Conservation (phyloP, 306 rosid genomes). For the Cucurbita pepo region DNA sequence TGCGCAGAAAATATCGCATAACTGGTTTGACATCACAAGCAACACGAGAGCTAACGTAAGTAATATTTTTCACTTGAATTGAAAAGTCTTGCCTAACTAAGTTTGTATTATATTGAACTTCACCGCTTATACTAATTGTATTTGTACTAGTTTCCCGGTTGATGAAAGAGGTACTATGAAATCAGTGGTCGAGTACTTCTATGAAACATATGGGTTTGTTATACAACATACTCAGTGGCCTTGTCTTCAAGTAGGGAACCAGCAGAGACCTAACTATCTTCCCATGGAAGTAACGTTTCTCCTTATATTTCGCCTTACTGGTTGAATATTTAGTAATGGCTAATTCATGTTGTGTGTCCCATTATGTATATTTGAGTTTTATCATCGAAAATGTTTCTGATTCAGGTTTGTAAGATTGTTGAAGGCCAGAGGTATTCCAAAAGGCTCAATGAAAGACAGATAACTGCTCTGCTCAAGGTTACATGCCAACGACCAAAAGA, state of each 20-base stretch:
- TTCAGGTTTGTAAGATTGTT: constrained; percentile 87
- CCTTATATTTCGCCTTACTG: background rate
- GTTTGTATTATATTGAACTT: background rate
- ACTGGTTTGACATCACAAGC: constrained; percentile 90
- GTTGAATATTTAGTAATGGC: background rate
- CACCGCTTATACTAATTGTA: constrained; percentile 4
- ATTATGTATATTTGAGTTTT: background rate
- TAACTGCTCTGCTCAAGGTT: constrained; percentile 74
- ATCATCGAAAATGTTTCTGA: background rate
- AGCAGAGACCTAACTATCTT: constrained; percentile 75
- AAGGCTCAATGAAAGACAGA: constrained; percentile 72
- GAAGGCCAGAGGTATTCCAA: constrained; percentile 91
- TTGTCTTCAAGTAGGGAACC: constrained; percentile 88
- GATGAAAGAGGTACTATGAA: constrained; percentile 89
- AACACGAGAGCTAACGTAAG: constrained; percentile 84
- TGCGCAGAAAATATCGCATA: constrained; percentile 89
- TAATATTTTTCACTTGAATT: background rate
- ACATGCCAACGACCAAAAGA: constrained; percentile 92
- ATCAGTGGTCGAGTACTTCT: constrained; percentile 84
- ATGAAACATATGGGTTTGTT: constrained; percentile 68
- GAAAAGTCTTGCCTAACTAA: background rate
- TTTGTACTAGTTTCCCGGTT: constrained; percentile 61
- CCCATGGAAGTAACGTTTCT: constrained; percentile 71
- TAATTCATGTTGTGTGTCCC: background rate
- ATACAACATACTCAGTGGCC: constrained; percentile 94